Percentiles rank a stretch among this genome's conserved stretches.
Conservation (phyloP, 768 basidiomycete species). For the Trametes villosa region DNA sequence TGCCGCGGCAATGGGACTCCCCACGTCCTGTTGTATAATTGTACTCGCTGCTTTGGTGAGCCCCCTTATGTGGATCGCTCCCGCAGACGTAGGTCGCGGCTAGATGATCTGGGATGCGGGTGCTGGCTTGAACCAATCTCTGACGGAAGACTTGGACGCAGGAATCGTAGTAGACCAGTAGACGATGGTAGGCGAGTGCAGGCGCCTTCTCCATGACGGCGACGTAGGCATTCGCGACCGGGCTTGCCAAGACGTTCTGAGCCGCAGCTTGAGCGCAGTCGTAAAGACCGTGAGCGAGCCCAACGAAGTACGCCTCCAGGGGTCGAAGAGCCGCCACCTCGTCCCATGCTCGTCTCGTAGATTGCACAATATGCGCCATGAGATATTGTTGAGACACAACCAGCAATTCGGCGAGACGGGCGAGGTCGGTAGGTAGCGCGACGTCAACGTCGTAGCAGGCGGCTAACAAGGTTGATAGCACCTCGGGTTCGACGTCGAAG, state of each 20-base stretch:
- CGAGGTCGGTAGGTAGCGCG: background rate
- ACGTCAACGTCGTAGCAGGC: background rate
- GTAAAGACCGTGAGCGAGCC: background rate
- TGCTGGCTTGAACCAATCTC: no score
- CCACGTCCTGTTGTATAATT: no score
- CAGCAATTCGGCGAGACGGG: background rate
- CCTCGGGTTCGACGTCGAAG: background rate
- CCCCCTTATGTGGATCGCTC: no score
- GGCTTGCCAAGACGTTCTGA: conserved; percentile 13
- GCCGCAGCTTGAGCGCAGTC: conserved; percentile 28
- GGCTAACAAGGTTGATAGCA: background rate
- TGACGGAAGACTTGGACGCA: conserved; percentile 40
- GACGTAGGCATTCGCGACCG: background rate
- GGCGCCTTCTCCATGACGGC: background rate
- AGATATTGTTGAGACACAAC: background rate
- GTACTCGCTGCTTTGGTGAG: no score
- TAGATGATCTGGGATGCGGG: no score
- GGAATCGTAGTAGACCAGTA: conserved; percentile 41
- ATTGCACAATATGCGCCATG: background rate
- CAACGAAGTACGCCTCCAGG: conserved; percentile 7
- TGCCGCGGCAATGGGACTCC: no score
- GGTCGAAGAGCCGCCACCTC: background rate
- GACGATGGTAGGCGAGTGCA: conserved; percentile 14
- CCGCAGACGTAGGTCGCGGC: no score
- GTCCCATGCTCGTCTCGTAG: background rate